A percentile compares a stretch with the other conserved stretches of the same genome.
These are phyloP conservation scores for Lepidium aucheri DNA, from an alignment of 345 rosid species.

Conservation along the genomic window DNA sequence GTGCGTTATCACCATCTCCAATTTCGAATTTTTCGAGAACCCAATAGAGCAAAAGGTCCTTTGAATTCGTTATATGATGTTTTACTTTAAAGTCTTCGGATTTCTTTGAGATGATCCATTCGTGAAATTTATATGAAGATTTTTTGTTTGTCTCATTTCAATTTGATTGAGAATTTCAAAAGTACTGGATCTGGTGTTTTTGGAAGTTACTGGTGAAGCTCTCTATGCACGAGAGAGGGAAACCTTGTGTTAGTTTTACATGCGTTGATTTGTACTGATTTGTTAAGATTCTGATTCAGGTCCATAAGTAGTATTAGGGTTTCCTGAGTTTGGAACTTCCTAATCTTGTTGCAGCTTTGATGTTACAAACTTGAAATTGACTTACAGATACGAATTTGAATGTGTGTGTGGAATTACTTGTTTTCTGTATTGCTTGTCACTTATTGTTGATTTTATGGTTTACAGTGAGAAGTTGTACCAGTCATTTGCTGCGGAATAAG, in stretches of 20 bases:
- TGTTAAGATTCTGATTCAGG: conserved; percentile 1
- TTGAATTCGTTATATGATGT: not conserved
- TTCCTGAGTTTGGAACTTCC: not conserved
- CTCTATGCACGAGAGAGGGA: not conserved
- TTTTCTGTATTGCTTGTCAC: not conserved
- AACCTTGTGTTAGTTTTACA: not conserved
- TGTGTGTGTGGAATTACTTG: not conserved
- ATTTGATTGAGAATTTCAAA: not conserved
- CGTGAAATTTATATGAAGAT: not conserved
- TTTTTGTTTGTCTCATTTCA: not conserved
- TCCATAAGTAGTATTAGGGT: not conserved
- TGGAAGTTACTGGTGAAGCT: conserved; percentile 1
- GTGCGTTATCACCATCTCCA: not conserved
- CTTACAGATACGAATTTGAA: not conserved
- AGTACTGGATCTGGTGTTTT: conserved; percentile 10
- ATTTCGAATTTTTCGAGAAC: not conserved
- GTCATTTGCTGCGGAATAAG: not conserved
- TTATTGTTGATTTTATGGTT: not conserved
- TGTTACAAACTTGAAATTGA: not conserved
- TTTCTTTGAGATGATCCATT: not conserved
- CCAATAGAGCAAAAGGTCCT: not conserved
- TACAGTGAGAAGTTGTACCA: not conserved
- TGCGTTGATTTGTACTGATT: not conserved
- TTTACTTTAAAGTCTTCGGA: not conserved
- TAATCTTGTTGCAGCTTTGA: not conserved